A percentile compares a stretch with the other conserved stretches of the same genome.
Evolutionary conservation across 2,329 filamentous ascomycete species (phyloP).

Genomic region (Metarhizium robertsii): DNA sequence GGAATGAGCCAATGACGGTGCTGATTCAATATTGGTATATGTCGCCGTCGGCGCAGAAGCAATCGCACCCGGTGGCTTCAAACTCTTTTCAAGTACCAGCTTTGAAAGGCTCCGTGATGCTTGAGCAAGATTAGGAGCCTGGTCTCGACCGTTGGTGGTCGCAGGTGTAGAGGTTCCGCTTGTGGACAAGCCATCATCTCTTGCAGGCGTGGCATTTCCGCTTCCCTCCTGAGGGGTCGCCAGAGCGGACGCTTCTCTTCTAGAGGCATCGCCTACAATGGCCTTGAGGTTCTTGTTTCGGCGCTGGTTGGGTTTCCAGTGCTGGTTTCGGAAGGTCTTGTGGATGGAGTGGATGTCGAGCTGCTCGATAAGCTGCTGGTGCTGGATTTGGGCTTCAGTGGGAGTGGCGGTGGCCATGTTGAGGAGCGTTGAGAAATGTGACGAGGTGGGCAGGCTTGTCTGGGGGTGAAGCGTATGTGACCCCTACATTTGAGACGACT

Average conservation of each 20-base stretch:
- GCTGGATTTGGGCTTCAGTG: constrained; percentile 66
- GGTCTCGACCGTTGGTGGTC: constrained; percentile 27
- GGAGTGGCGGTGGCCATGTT: constrained; percentile 41
- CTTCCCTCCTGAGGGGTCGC: constrained; percentile 69
- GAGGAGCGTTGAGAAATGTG: constrained; percentile 35
- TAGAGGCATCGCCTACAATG: constrained; percentile 79
- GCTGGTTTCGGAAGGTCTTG: constrained; percentile 82
- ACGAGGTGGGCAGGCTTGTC: neutral
- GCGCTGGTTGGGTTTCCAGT: constrained; percentile 87
- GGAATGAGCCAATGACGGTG: constrained; percentile 75
- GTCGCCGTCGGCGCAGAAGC: constrained; percentile 60
- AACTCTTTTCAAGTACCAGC: constrained; percentile 78
- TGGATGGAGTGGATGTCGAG: constrained; percentile 82
- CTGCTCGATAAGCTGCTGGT: constrained; percentile 78
- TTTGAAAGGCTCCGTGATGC: constrained; percentile 80
- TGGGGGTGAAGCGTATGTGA: neutral
- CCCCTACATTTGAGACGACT: neutral
- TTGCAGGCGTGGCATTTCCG: constrained; percentile 59
- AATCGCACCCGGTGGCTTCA: constrained; percentile 28
- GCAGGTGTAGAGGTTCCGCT: constrained; percentile 51
- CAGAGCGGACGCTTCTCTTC: constrained; percentile 80
- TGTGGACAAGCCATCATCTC: constrained; percentile 45
- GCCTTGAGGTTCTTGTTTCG: constrained; percentile 99
- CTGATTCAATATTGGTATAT: constrained; percentile 94
- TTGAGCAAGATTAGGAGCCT: constrained; percentile 70